A percentile compares a stretch with the other conserved stretches of the same genome.
These are phyloP conservation scores for Juglanconis oblonga DNA, from an alignment of 2,329 filamentous ascomycete species.

Conservation along the genomic window DNA sequence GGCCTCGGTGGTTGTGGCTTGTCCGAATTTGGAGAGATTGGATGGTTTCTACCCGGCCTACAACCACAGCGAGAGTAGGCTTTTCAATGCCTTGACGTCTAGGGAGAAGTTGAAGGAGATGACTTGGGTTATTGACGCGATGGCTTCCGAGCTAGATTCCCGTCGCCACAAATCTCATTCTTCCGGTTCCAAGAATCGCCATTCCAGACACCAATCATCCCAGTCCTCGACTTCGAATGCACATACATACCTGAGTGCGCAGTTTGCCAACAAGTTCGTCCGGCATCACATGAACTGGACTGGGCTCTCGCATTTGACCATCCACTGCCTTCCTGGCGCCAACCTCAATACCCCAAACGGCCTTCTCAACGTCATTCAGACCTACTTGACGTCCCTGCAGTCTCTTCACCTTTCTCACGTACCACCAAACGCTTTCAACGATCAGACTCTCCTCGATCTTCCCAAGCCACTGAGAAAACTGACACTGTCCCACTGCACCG, in stretches of 20 bases:
- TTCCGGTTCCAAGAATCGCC: constrained; percentile 37
- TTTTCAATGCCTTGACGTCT: constrained; percentile 59
- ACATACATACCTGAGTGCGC: constrained; percentile 34
- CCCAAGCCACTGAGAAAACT: constrained; percentile 51
- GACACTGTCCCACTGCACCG: constrained; percentile 52
- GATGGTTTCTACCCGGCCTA: constrained; percentile 53
- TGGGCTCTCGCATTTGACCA: constrained; percentile 51
- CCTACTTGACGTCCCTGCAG: constrained; percentile 51
- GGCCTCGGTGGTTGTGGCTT: constrained; percentile 61
- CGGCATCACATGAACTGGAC: constrained; percentile 52
- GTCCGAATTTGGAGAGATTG: constrained; percentile 61
- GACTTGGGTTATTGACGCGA: constrained; percentile 53
- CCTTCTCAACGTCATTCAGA: constrained; percentile 49
- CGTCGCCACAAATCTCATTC: constrained; percentile 29
- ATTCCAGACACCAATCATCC: constrained; percentile 3
- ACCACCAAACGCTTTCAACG: constrained; percentile 54
- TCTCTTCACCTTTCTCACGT: constrained; percentile 59
- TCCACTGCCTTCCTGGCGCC: constrained; percentile 57
- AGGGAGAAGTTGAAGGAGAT: constrained; percentile 54
- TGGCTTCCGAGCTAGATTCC: constrained; percentile 9
- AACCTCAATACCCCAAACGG: constrained; percentile 47
- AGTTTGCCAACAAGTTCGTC: constrained; percentile 32
- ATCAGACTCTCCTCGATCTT: constrained; percentile 51
- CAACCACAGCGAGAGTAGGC: constrained; percentile 52
- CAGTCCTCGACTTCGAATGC: constrained; percentile 25